phyloP scores from a whole-genome alignment of 495 filamentous ascomycete species.

The Podospora tetraspora region DNA sequence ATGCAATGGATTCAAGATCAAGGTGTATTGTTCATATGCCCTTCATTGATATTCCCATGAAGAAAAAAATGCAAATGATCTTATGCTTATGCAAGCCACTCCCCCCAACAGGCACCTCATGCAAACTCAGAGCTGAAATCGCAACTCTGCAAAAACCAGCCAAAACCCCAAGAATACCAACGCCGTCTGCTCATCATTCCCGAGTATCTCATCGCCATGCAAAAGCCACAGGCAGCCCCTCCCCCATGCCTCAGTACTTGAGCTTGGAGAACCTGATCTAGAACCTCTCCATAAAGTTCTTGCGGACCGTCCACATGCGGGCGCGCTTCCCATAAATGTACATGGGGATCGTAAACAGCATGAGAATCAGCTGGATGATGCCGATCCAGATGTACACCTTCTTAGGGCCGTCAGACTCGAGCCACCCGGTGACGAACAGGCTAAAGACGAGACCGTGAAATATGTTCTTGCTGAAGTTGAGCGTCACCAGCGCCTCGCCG shows the following conservation, averaged over 20 bases:
- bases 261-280: slow-evolving; percentile 32
- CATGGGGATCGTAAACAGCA: slow-evolving; percentile 81
- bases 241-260: slow-evolving; percentile 4
- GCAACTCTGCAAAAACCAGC: background rate
- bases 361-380: slow-evolving; percentile 73
- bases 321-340: slow-evolving; percentile 93
- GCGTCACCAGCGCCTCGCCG: slow-evolving; percentile 86
- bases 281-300: slow-evolving; percentile 85
- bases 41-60: background rate
- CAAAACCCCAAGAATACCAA: background rate
- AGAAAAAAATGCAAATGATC: background rate
- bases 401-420: slow-evolving; percentile 68
- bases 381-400: slow-evolving; percentile 77
- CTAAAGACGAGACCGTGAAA: slow-evolving; percentile 88
- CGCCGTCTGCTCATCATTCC: background rate
- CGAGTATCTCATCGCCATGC: background rate
- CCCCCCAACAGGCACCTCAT: background rate
- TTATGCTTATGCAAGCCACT: background rate
- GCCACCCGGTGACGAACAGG: slow-evolving; percentile 84
- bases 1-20: background rate
- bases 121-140: background rate
- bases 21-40: background rate
- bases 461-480: slow-evolving; percentile 93
- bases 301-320: slow-evolving; percentile 93
- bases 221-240: background rate